phyloP scores from a whole-genome alignment of 2,329 filamentous ascomycete genomes.

The Fusarium longipes region DNA sequence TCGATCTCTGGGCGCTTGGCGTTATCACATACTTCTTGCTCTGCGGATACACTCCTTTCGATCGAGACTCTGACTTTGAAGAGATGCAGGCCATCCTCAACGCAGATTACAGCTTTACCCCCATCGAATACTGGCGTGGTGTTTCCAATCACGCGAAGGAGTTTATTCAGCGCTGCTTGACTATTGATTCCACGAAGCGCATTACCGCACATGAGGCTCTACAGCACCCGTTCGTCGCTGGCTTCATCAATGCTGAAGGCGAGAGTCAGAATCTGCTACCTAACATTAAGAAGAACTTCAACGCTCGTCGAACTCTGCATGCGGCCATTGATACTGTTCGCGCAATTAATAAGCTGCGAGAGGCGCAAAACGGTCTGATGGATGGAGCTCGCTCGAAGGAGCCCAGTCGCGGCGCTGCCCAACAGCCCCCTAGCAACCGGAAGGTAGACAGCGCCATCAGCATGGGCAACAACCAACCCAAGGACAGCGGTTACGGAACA shows the following conservation, averaged over 20 bases:
- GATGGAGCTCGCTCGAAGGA: constrained; percentile 67
- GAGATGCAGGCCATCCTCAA: constrained; percentile 99
- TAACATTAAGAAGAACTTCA: constrained; percentile 80
- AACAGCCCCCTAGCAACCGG: constrained; percentile 35
- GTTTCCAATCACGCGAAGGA: constrained; percentile 88
- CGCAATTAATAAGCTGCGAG: constrained; percentile 76
- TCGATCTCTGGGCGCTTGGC: constrained; percentile 97
- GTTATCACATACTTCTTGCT: constrained; percentile 99
- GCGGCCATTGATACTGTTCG: constrained; percentile 77
- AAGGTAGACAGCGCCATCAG: constrained; percentile 61
- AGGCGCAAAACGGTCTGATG: constrained; percentile 71
- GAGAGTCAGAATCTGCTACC: constrained; percentile 72
- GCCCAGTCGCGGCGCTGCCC: constrained; percentile 54
- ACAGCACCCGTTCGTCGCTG: constrained; percentile 72
- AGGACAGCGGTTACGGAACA: constrained; percentile 64
- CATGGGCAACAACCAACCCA: constrained; percentile 48
- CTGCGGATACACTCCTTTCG: constrained; percentile 97
- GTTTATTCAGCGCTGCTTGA: constrained; percentile 92
- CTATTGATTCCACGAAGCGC: constrained; percentile 85
- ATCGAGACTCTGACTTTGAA: constrained; percentile 96
- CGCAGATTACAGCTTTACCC: constrained; percentile 95
- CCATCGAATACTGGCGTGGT: constrained; percentile 94
- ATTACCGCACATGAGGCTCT: constrained; percentile 90
- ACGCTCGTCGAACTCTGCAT: constrained; percentile 74
- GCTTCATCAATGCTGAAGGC: constrained; percentile 60